Conservation (phyloP, 495 filamentous ascomycete species). For the Poronia punctata region DNA sequence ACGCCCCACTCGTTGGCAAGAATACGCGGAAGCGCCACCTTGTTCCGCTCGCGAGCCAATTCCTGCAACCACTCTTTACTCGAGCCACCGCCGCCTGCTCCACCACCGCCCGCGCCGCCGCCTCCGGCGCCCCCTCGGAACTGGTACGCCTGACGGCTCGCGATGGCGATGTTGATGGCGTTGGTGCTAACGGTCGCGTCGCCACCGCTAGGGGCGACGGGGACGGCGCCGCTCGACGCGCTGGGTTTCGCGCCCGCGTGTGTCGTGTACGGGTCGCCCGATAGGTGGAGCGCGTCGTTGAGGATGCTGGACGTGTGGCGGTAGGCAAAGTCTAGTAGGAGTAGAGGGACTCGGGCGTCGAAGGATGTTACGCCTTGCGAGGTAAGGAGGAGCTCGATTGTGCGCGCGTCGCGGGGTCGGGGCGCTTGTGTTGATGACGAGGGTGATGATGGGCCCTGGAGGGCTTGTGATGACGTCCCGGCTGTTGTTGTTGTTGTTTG, state of each 20-base stretch:
- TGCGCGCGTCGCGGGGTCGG: constrained; percentile 82
- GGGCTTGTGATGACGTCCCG: constrained; percentile 8
- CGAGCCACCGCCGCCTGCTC: constrained; percentile 38
- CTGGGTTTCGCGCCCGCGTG: constrained; percentile 44
- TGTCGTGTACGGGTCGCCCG: constrained; percentile 54
- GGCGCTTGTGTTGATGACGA: constrained; percentile 38
- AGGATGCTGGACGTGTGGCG: constrained; percentile 63
- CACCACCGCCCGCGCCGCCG: constrained; percentile 11
- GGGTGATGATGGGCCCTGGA: constrained; percentile 21
- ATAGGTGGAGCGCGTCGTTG: constrained; percentile 57
- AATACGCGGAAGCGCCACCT: constrained; percentile 68
- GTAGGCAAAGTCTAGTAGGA: constrained; percentile 96
- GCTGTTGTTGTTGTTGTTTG: constrained; percentile 31
- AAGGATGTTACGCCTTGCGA: constrained; percentile 82
- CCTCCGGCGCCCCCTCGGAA: constrained; percentile 39
- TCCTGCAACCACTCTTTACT: constrained; percentile 86
- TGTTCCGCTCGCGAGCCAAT: constrained; percentile 75
- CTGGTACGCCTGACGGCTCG: constrained; percentile 42
- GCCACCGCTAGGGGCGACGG: constrained; percentile 33
- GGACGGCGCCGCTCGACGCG: constrained; percentile 35
- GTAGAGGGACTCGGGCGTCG: constrained; percentile 88
- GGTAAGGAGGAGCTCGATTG: constrained; percentile 85
- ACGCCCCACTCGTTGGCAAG: constrained; percentile 69
- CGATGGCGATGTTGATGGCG: constrained; percentile 46
- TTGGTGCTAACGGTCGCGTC: constrained; percentile 38